Evolutionary conservation across 352 stramenopile species (phyloP), one percentile per base, ranked within the genome.

Genomic region (Globisporangium perplexum): DNA sequence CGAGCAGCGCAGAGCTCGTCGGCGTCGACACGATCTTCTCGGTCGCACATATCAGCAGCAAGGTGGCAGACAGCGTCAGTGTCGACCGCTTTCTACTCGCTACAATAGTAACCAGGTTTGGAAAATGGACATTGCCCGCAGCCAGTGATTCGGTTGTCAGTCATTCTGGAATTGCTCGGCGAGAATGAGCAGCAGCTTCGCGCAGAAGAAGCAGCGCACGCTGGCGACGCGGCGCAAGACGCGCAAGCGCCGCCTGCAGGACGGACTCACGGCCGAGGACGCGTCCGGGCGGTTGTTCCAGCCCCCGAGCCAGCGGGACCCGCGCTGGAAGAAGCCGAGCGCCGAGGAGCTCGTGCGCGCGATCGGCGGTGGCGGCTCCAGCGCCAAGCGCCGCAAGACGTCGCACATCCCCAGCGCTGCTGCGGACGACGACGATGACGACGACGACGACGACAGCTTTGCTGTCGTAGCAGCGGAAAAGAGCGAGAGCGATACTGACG

Each of bases 131-230:
- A 30, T 5, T 2, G 5, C 3, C 59, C 26, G 28, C 35, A 15
- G 39, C 24, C n/a, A 33, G 45, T 39, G 33, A 6, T 39, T 39
- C 33, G 18, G 12, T 39, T 39, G 12, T 12, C 10, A 39, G 11
- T 18, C 14, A n/a, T n/a, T n/a, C 33, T 18, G 11, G 5, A 11
- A 39, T 11, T 18, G 5, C 8, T 6, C 33, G 14, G 18, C 31
- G 31, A 36, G 6, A 53, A 90, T 90, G 79, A 87, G 77, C 58
- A 90, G 79, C 68, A 88, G 74, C 73, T 90, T 77, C 65, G 88
- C 88, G 73, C 79, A 90, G 65, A 90, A 90, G 62, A 90, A 90
- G 67, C 55, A 86, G 62, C 86, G 84, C 69, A 90, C 77, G 59
- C 65, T 90, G 55, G 71, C 68, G 42, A 90, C 79, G 62, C 74